Percentiles rank a stretch among this genome's conserved stretches.
Evolutionary conservation across 768 basidiomycete species (phyloP).

Genomic region (Rhizopogon vinicolor): DNA sequence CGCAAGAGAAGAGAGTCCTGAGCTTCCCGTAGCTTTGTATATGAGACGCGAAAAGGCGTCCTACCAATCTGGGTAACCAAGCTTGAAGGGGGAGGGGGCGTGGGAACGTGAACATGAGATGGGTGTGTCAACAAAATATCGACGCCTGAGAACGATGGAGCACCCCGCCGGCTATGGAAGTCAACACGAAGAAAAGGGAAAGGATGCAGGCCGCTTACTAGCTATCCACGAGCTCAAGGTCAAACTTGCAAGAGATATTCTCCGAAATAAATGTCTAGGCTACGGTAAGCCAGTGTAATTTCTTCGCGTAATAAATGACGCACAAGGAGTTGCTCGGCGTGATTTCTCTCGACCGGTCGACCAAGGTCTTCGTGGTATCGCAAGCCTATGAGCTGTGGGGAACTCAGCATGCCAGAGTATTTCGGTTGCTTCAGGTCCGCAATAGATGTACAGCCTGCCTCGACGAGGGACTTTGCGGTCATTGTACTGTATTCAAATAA

Average conservation of each 20-base stretch:
- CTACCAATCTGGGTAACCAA: not conserved
- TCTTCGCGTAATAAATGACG: slow-evolving; percentile 8
- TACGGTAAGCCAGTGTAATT: not conserved
- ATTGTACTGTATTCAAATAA: slow-evolving; percentile 6
- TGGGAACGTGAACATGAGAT: slow-evolving; percentile 37
- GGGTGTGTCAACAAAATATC: slow-evolving; percentile 43
- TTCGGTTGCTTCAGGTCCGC: slow-evolving; percentile 35
- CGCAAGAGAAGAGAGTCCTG: slow-evolving; percentile 25
- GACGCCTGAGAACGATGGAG: slow-evolving; percentile 29
- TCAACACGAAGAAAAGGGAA: not conserved
- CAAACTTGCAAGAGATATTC: slow-evolving; percentile 42
- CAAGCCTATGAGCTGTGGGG: slow-evolving; percentile 32
- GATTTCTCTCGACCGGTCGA: slow-evolving; percentile 29
- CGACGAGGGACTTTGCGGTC: slow-evolving; percentile 41
- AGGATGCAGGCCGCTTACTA: slow-evolving; percentile 42
- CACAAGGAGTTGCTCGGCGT: slow-evolving; percentile 46
- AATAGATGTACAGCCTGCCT: slow-evolving; percentile 43
- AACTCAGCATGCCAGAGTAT: slow-evolving; percentile 35
- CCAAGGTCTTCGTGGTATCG: slow-evolving; percentile 38
- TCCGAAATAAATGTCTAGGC: slow-evolving; percentile 46
- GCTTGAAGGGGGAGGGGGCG: slow-evolving; percentile 21
- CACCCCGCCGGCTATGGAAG: slow-evolving; percentile 36
- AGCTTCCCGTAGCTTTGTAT: not conserved
- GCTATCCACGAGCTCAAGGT: slow-evolving; percentile 46
- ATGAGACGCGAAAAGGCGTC: not conserved